Evolutionary conservation across 805 yeast genomes (phyloP).

Genomic region (Yamadazyma nakazawae): DNA sequence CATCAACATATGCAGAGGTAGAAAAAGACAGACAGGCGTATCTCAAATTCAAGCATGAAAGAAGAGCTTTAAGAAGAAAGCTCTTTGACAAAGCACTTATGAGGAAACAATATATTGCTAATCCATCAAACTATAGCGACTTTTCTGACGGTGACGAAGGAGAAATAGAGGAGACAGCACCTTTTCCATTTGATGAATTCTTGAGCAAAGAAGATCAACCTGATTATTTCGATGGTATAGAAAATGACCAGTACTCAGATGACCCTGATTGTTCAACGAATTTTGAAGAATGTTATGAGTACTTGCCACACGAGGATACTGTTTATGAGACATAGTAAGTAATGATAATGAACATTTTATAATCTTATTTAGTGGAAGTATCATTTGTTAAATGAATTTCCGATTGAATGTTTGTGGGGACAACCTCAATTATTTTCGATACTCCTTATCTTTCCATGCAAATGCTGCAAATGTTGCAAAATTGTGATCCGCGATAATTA

Average conservation of each 20-base stretch:
- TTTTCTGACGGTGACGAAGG: constrained; percentile 1
- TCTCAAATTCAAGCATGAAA: constrained; percentile 15
- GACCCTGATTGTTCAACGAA: constrained; percentile 31
- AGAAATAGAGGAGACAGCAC: constrained; percentile 3
- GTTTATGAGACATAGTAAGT: background rate
- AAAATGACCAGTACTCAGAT: constrained; percentile 27
- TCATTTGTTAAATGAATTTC: too few relatives aligned
- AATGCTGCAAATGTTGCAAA: background rate
- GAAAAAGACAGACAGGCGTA: constrained; percentile 18
- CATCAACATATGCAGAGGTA: constrained; percentile 12
- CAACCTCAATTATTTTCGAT: too few relatives aligned
- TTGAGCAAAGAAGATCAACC: constrained; percentile 37
- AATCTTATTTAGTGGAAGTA: too few relatives aligned
- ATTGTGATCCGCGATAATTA: background rate
- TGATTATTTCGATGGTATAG: constrained; percentile 35
- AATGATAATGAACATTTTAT: background rate
- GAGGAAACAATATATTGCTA: background rate
- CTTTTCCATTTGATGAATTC: constrained; percentile 29
- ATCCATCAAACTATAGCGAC: background rate
- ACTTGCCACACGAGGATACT: background rate
- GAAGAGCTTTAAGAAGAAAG: constrained; percentile 10
- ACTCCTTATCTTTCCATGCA: too few relatives aligned
- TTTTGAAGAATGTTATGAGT: constrained; percentile 18
- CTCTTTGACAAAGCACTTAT: constrained; percentile 4
- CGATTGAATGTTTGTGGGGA: too few relatives aligned